phyloP scores from a whole-genome alignment of 495 filamentous ascomycete genomes.

The Entonaema liquescens region DNA sequence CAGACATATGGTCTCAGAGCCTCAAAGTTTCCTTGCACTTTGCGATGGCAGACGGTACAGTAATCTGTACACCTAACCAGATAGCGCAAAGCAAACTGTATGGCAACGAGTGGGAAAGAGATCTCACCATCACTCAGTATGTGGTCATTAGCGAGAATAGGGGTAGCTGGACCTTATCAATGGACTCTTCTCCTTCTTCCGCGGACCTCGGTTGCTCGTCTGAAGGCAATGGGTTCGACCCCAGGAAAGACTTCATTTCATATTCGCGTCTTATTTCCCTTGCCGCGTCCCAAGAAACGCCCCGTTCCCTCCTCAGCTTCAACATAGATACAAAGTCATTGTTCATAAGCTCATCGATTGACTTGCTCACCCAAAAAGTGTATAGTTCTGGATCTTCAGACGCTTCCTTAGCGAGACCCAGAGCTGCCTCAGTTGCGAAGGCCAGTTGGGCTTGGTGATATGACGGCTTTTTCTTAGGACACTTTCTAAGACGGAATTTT shows the following conservation, averaged over 20 bases:
- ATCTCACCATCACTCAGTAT: slow-evolving; percentile 46
- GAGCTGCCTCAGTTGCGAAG: slow-evolving; percentile 51
- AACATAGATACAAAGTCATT: slow-evolving; percentile 71
- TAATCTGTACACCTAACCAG: slow-evolving; percentile 87
- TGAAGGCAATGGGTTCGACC: neutral
- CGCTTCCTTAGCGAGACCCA: neutral
- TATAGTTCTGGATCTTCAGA: slow-evolving; percentile 44
- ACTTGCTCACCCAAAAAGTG: slow-evolving; percentile 74
- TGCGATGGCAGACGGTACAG: slow-evolving; percentile 86
- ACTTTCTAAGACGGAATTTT: slow-evolving; percentile 60
- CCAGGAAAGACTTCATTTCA: neutral
- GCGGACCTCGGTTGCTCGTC: too few relatives aligned
- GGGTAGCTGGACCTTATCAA: slow-evolving; percentile 14
- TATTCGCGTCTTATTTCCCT: slow-evolving; percentile 59
- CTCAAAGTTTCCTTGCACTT: slow-evolving; percentile 74
- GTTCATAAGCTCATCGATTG: slow-evolving; percentile 75
- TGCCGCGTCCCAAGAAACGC: slow-evolving; percentile 74
- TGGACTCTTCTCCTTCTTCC: slow-evolving; percentile 25
- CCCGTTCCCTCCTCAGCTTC: slow-evolving; percentile 62
- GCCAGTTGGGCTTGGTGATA: slow-evolving; percentile 57
- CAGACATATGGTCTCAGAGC: slow-evolving; percentile 95
- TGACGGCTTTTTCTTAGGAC: slow-evolving; percentile 64
- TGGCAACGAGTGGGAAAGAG: slow-evolving; percentile 72
- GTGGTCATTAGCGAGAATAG: slow-evolving; percentile 32
- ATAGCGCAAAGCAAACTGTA: slow-evolving; percentile 83